Conservation (phyloP, 352 stramenopile genomes). For the Phytophthora hybrid region DNA sequence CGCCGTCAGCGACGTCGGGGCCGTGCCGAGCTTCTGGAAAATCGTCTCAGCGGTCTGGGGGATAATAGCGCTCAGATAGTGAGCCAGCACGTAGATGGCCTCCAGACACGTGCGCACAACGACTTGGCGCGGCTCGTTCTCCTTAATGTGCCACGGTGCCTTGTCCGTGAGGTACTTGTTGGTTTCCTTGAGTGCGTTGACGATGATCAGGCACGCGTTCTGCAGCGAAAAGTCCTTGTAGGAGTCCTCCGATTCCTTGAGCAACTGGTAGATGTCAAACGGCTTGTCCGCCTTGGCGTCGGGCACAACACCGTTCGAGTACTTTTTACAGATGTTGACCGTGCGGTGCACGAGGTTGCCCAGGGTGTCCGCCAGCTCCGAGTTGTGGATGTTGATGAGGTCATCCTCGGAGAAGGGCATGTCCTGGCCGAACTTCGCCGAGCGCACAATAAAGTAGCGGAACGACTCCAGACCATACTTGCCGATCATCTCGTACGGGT, state of each 20-base stretch:
- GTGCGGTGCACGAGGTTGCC: conserved; percentile 92
- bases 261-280: conserved; percentile 43
- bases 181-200: conserved; percentile 93
- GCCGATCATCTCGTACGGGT: conserved; percentile 95
- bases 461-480: conserved; percentile 97
- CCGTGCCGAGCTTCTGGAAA: conserved; percentile 95
- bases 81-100: conserved; percentile 96
- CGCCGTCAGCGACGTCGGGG: conserved; percentile 73
- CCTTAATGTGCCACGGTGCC: conserved; percentile 97
- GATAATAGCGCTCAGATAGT: conserved; percentile 97
- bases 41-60: conserved; percentile 91
- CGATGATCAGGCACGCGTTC: conserved; percentile 87
- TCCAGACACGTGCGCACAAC: conserved; percentile 97
- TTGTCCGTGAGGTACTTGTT: conserved; percentile 99
- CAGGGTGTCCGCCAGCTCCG: conserved; percentile 93
- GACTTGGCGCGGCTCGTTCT: conserved; percentile 89
- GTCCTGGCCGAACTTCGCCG: conserved; percentile 96
- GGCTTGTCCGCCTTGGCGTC: neutral
- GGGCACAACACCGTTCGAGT: neutral
- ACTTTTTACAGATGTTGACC: neutral
- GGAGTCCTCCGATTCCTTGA: conserved; percentile 85
- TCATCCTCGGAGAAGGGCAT: conserved; percentile 93
- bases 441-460: conserved; percentile 93
- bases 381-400: conserved; percentile 98
- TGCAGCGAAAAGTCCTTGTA: conserved; percentile 96